Percentiles rank a stretch among this genome's conserved stretches.
Conservation (phyloP, 352 stramenopile species). For the Phytophthora hybrid region DNA sequence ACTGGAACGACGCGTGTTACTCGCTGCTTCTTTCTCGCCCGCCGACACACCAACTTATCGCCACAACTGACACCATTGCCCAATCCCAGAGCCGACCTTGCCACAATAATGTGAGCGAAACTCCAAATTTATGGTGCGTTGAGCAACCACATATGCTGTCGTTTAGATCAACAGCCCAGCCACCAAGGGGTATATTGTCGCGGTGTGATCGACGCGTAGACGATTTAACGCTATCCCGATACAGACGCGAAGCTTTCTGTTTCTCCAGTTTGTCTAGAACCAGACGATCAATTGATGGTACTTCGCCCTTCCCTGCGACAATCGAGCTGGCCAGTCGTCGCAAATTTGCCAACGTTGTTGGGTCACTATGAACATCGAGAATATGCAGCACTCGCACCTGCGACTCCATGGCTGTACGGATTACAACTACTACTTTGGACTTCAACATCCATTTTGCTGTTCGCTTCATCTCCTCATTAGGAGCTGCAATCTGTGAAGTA, state of each 20-base stretch:
- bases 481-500: conserved; percentile 1
- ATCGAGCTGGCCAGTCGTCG: conserved; percentile 2
- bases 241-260: conserved; percentile 5
- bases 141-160: conserved; percentile 5
- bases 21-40: conserved; percentile 7
- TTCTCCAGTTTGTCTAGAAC: conserved; percentile 6
- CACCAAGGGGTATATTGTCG: not conserved
- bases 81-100: conserved; percentile 8
- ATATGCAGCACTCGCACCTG: conserved; percentile 16
- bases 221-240: conserved; percentile 18
- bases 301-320: not conserved
- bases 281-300: not conserved
- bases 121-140: conserved; percentile 16
- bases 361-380: conserved; percentile 15
- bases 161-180: conserved; percentile 3
- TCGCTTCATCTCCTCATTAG: conserved; percentile 16
- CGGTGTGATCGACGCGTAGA: conserved; percentile 6
- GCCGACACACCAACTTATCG: conserved; percentile 11
- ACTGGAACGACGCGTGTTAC: too few species aligned
- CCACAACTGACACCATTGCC: not conserved
- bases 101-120: conserved; percentile 9
- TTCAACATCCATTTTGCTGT: conserved; percentile 27
- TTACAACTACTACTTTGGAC: conserved; percentile 1
- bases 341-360: not conserved
- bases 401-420: not conserved